A percentile compares a stretch with the other conserved stretches of the same genome.
Evolutionary conservation across 129 eudicot species (phyloP).

Genomic region (Flaveria linearis): DNA sequence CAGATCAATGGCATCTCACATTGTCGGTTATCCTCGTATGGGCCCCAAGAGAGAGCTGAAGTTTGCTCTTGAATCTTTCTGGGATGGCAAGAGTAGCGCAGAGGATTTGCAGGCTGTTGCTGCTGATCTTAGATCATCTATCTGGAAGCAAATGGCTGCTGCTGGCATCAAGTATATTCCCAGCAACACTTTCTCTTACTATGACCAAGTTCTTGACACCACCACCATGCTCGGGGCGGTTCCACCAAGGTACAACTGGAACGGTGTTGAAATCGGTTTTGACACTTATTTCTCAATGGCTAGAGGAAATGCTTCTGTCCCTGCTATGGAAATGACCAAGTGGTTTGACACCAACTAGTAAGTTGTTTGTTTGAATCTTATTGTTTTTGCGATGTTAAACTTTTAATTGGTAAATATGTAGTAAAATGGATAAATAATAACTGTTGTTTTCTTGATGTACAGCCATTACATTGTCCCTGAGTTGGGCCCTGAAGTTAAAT

Average conservation of each 20-base stretch:
- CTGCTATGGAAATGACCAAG: constrained; percentile 99
- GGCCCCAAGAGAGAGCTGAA: constrained; percentile 99
- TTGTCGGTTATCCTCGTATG: constrained; percentile 99
- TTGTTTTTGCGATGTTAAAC: not conserved
- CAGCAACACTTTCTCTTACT: constrained; percentile 96
- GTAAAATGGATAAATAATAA: not conserved
- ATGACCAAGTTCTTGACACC: constrained; percentile 95
- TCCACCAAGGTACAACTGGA: constrained; percentile 87
- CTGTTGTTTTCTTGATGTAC: constrained; percentile 31
- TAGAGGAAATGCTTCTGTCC: constrained; percentile 99
- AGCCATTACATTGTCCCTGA: constrained; percentile 99
- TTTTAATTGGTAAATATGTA: not conserved
- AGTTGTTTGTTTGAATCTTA: constrained; percentile 34
- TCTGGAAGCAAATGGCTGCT: constrained; percentile 95
- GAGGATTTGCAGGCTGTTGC: constrained; percentile 91
- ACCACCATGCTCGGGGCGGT: constrained; percentile 98
- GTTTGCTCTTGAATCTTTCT: constrained; percentile 95
- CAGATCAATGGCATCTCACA: constrained; percentile 95
- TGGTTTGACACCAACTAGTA: constrained; percentile 99
- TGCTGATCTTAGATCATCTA: constrained; percentile 86
- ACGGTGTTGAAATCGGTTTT: constrained; percentile 94
- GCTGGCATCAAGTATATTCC: constrained; percentile 97
- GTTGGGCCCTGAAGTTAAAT: constrained; percentile 90
- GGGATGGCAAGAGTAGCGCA: constrained; percentile 97
- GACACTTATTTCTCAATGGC: constrained; percentile 98